phyloP scores from a whole-genome alignment of 2,329 filamentous ascomycete genomes.

The Penicillium olsonii region DNA sequence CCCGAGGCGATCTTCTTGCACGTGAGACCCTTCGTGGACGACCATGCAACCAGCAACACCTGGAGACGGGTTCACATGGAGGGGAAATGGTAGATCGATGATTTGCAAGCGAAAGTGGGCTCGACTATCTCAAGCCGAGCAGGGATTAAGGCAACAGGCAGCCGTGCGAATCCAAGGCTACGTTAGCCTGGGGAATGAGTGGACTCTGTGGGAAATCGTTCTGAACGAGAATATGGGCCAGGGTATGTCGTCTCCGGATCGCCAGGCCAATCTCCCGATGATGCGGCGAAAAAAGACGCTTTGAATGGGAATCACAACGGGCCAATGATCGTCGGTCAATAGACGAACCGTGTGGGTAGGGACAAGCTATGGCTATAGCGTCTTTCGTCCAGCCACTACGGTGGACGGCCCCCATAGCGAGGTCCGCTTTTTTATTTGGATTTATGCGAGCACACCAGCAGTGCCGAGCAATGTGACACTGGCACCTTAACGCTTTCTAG shows the following conservation, averaged over 20 bases:
- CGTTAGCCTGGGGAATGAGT: not conserved
- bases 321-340: constrained; percentile 26
- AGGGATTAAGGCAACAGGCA: constrained; percentile 12
- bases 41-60: constrained; percentile 16
- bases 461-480: not conserved
- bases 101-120: constrained; percentile 8
- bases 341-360: constrained; percentile 25
- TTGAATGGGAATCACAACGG: constrained; percentile 9
- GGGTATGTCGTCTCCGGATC: constrained; percentile 18
- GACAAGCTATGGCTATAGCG: constrained; percentile 28
- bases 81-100: constrained; percentile 4
- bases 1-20: constrained; percentile 10
- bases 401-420: constrained; percentile 25
- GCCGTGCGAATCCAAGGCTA: constrained; percentile 6
- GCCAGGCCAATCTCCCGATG: constrained; percentile 15
- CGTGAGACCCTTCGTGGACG: constrained; percentile 7
- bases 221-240: no score
- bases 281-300: constrained; percentile 19
- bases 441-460: not conserved
- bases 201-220: no score
- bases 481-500: not conserved
- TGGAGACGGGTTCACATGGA: constrained; percentile 14
- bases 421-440: constrained; percentile 5
- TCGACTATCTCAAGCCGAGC: constrained; percentile 13
- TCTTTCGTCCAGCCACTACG: constrained; percentile 22